Base-by-base conservation (phyloP, 352 stramenopile species). In the Paralagenidium karlingii region DNA sequence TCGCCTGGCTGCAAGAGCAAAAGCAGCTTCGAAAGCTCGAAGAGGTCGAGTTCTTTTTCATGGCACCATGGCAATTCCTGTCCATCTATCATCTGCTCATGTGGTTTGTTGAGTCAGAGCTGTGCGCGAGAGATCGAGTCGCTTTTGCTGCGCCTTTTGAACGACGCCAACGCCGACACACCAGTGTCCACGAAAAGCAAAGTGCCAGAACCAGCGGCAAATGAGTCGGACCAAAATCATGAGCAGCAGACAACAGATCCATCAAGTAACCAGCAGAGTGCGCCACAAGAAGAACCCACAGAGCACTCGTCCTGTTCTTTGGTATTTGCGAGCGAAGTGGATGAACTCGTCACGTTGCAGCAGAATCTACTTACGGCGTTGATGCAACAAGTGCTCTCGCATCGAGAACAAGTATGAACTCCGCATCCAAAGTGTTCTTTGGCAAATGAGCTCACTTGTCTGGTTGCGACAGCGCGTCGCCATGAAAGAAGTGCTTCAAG, bases 1-100 rank as follows among this genome's bases (percentile, higher is more conserved):
- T 78, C 43, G 66, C 83, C 27, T 85, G 70, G 70, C 56, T 83
- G 22, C 59, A 81, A 37, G 75, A 88, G 20, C 58, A 78, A 16
- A 63, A 45, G 4, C 59, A 78, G 5, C 34, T 83, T 13, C 77
- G 67, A 41, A 80, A 65, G 15, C 49, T 84, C 10, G 69, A 84
- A 48, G 67, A 47, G 28, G 36, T 51, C 13, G n/a, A 22, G 22
- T 19, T 39, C 13, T 40, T 12, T 24, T 22, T 10, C 9, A 25
- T 5, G 25, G 29, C 16, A 36, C 22, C 30, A 8, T 7, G 19
- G 30, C 19, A 7, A 36, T 3, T 3, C 7, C n/a, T n/a, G n/a
- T n/a, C n/a, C n/a, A n/a, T n/a, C n/a, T n/a, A n/a, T n/a, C n/a
- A n/a, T n/a, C n/a, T n/a, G n/a, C n/a, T n/a, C n/a, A n/a, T n/a